A percentile compares a stretch with the other conserved stretches of the same genome.
Evolutionary conservation across 768 basidiomycete genomes (phyloP).

Genomic region (Suillus decipiens): DNA sequence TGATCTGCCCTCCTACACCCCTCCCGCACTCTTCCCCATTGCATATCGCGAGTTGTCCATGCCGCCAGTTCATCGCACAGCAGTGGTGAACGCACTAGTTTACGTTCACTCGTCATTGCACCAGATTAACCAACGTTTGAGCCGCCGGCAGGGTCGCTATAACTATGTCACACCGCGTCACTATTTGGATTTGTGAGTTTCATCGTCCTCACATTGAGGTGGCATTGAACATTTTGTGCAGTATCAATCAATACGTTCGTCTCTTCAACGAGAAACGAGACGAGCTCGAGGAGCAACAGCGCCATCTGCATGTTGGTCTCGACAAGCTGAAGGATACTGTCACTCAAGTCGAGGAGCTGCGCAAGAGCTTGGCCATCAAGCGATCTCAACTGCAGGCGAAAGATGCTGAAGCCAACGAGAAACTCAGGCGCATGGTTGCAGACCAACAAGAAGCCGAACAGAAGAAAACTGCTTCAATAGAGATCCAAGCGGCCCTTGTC

Average conservation of each 20-base stretch:
- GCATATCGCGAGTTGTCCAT: conserved; percentile 81
- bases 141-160: conserved; percentile 91
- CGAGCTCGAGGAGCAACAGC: conserved; percentile 97
- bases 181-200: conserved; percentile 94
- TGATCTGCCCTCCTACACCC: conserved; percentile 78
- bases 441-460: conserved; percentile 99
- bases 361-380: conserved; percentile 94
- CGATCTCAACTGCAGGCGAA: conserved; percentile 91
- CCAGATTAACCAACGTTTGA: conserved; percentile 85
- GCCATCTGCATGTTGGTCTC: conserved; percentile 96
- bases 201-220: conserved; percentile 9
- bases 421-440: conserved; percentile 95
- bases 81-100: conserved; percentile 92
- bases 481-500: conserved; percentile 91
- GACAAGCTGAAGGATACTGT: conserved; percentile 97
- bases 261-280: conserved; percentile 96
- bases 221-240: conserved; percentile 33
- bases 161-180: conserved; percentile 98
- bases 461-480: conserved; percentile 94
- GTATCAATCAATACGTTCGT: conserved; percentile 96
- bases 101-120: conserved; percentile 89
- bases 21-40: conserved; percentile 84
- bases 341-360: conserved; percentile 93
- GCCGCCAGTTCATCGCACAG: conserved; percentile 89
- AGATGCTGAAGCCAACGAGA: conserved; percentile 94